phyloP scores from a whole-genome alignment of 495 filamentous ascomycete genomes.

The Penicillium roqueforti region DNA sequence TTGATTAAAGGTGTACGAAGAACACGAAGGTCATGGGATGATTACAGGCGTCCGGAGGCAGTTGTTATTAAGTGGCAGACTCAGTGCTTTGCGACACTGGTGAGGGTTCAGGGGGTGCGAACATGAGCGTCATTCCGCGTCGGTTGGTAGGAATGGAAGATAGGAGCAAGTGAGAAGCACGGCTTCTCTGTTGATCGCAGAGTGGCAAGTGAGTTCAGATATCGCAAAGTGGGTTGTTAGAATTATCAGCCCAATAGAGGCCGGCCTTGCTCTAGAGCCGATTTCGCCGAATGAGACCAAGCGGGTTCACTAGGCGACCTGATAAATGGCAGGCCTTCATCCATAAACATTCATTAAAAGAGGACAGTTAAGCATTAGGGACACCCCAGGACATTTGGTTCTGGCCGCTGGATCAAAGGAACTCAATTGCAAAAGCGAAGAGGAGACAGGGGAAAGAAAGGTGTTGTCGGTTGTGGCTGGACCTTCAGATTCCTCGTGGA shows the following conservation, averaged over 20 bases:
- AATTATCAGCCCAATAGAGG: neutral
- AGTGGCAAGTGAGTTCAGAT: neutral
- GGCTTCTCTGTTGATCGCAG: neutral
- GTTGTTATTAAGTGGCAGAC: constrained; percentile 17
- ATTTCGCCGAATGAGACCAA: neutral
- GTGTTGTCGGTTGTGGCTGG: constrained; percentile 25
- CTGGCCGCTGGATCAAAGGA: neutral
- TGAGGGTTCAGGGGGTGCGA: constrained; percentile 11
- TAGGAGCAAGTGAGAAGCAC: neutral
- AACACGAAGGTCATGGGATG: neutral
- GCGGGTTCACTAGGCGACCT: neutral
- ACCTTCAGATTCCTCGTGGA: constrained; percentile 24
- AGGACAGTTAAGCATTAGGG: neutral
- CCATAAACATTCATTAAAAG: neutral
- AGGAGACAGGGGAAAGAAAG: constrained; percentile 2
- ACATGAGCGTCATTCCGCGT: constrained; percentile 38
- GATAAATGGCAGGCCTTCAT: constrained; percentile 5
- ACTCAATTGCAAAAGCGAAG: neutral
- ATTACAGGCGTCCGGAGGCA: neutral
- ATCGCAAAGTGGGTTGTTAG: neutral
- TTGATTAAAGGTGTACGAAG: neutral
- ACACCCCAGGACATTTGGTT: neutral
- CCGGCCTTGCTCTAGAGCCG: neutral
- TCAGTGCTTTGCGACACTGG: constrained; percentile 27
- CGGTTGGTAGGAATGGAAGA: constrained; percentile 6